These are phyloP conservation scores for Gypsophila paniculata DNA, from an alignment of 179 eudicot species.

Conservation along the genomic window DNA sequence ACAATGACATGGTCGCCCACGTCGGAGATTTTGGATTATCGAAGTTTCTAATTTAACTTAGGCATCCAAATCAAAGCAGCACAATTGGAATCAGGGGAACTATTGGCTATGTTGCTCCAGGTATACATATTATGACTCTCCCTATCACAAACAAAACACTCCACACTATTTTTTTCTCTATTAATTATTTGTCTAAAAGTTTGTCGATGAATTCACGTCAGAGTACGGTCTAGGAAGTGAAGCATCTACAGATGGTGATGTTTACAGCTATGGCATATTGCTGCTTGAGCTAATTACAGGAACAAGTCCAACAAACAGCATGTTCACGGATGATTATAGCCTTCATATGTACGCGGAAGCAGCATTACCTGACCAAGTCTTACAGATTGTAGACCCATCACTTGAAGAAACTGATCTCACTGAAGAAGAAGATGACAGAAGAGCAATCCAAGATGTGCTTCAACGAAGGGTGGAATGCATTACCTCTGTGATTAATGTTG, in stretches of 20 bases:
- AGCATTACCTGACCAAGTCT: slow-evolving; percentile 18
- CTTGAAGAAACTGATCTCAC: not conserved
- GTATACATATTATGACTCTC: slow-evolving; percentile 17
- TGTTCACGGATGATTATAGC: slow-evolving; percentile 20
- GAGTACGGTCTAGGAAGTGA: slow-evolving; percentile 25
- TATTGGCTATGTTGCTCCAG: slow-evolving; percentile 28
- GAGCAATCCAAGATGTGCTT: not conserved
- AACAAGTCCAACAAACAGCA: slow-evolving; percentile 17
- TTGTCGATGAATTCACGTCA: no score
- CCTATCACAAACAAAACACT: no score
- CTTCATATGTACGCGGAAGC: slow-evolving; percentile 23
- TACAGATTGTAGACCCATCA: not conserved
- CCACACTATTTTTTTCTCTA: no score
- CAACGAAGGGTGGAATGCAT: slow-evolving; percentile 12
- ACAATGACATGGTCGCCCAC: slow-evolving; percentile 9
- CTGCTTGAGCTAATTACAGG: slow-evolving; percentile 24
- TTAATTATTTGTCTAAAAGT: no score
- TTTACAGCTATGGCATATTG: slow-evolving; percentile 28
- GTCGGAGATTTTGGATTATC: slow-evolving; percentile 25
- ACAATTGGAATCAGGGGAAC: slow-evolving; percentile 17
- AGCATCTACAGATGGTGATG: not conserved
- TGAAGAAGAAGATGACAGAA: not conserved
- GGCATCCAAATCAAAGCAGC: slow-evolving; percentile 3
- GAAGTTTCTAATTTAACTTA: slow-evolving; percentile 3
- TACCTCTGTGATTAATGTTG: not conserved